Percentiles rank a stretch among this genome's conserved stretches.
Conservation (phyloP, 116 monocot genomes). For the Dioscorea cayenensis region DNA sequence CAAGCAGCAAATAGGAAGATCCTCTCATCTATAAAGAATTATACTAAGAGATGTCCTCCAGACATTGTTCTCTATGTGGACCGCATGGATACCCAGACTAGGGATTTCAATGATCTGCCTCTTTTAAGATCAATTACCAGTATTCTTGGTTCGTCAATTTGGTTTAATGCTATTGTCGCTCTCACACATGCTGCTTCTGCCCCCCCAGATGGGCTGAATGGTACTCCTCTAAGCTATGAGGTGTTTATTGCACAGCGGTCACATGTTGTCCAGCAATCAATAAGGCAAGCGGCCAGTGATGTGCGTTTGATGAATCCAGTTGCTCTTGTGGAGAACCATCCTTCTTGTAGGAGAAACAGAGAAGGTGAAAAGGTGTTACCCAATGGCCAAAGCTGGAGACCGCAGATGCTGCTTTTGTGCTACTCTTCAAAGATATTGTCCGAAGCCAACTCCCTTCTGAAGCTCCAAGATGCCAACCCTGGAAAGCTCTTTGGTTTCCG, state of each 20-base stretch:
- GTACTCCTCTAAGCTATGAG: conserved; percentile 60
- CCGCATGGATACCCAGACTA: conserved; percentile 57
- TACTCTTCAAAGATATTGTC: conserved; percentile 81
- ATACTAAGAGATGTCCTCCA: conserved; percentile 57
- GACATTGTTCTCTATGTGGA: conserved; percentile 90
- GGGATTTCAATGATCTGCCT: conserved; percentile 73
- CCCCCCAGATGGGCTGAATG: conserved; percentile 76
- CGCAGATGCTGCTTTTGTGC: conserved; percentile 64
- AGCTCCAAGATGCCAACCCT: conserved; percentile 44
- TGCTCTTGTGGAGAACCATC: conserved; percentile 78
- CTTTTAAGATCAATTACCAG: conserved; percentile 52
- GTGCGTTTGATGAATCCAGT: conserved; percentile 68
- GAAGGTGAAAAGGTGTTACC: conserved; percentile 69
- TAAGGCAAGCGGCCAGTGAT: conserved; percentile 60
- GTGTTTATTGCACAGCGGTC: conserved; percentile 65
- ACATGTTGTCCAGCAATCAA: conserved; percentile 57
- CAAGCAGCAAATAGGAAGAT: conserved; percentile 61
- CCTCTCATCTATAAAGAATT: conserved; percentile 62
- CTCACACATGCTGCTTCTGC: conserved; percentile 77
- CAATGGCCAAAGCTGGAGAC: conserved; percentile 72
- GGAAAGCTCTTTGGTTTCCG: conserved; percentile 59
- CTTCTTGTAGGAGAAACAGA: conserved; percentile 66
- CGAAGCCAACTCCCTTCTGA: conserved; percentile 67
- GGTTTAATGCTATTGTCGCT: conserved; percentile 74
- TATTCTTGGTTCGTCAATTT: conserved; percentile 58